Conservation (phyloP, 805 yeast genomes). For the Clavispora santaluciae region DNA sequence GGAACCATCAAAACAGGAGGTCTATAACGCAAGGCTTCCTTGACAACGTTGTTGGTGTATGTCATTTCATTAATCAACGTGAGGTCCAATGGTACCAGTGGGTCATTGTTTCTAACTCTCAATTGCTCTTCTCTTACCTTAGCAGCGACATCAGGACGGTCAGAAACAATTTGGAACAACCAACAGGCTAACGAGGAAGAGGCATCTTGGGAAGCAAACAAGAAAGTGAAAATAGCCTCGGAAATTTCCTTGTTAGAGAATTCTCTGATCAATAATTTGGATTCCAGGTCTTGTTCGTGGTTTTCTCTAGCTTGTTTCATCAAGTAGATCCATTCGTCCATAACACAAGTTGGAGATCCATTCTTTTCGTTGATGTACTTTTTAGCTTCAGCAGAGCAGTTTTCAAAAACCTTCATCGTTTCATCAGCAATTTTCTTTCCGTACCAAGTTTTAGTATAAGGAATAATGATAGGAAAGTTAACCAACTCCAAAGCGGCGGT, state of each 20-base stretch:
- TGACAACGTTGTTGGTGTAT: slow-evolving; percentile 86
- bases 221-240: slow-evolving; percentile 92
- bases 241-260: slow-evolving; percentile 89
- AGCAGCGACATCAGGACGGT: slow-evolving; percentile 83
- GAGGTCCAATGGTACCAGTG: slow-evolving; percentile 52
- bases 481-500: slow-evolving; percentile 97
- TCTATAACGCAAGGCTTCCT: slow-evolving; percentile 87
- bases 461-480: slow-evolving; percentile 94
- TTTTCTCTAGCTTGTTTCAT: slow-evolving; percentile 70
- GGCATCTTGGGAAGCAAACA: slow-evolving; percentile 98
- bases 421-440: slow-evolving; percentile 90
- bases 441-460: slow-evolving; percentile 97
- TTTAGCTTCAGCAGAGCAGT: slow-evolving; percentile 86
- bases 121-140: slow-evolving; percentile 93
- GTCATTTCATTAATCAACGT: slow-evolving; percentile 81
- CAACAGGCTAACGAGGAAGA: slow-evolving; percentile 96
- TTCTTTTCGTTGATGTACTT: slow-evolving; percentile 64
- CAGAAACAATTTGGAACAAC: slow-evolving; percentile 95
- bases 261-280: slow-evolving; percentile 65
- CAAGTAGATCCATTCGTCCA: slow-evolving; percentile 91
- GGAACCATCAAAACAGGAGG: slow-evolving; percentile 99
- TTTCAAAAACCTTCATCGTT: slow-evolving; percentile 87
- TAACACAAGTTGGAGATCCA: slow-evolving; percentile 77
- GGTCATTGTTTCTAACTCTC: slow-evolving; percentile 74
- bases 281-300: slow-evolving; percentile 45